Evolutionary conservation across 2,329 filamentous ascomycete genomes (phyloP).

Genomic region (Zymoseptoria pseudotritici): DNA sequence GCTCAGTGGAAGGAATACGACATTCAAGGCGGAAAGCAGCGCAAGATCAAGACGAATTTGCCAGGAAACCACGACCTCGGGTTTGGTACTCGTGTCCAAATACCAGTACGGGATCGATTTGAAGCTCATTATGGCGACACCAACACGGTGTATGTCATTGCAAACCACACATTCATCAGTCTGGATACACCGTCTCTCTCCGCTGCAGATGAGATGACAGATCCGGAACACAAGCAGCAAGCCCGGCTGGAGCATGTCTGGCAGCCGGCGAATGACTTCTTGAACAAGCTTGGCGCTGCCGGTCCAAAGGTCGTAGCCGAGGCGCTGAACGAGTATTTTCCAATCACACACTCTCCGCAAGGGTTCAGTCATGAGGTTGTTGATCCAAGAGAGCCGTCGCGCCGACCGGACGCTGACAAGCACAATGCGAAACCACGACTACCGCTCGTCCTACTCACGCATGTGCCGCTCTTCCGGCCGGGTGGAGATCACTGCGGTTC

Average conservation of each 20-base stretch:
- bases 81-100: slow-evolving; percentile 77
- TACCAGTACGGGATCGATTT: slow-evolving; percentile 74
- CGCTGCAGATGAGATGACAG: slow-evolving; percentile 54
- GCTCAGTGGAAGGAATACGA: slow-evolving; percentile 50
- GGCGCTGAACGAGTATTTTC: slow-evolving; percentile 45
- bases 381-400: slow-evolving; percentile 23
- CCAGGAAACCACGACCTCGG: slow-evolving; percentile 95
- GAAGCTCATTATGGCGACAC: slow-evolving; percentile 80
- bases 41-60: slow-evolving; percentile 73
- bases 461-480: slow-evolving; percentile 80
- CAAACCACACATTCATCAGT: slow-evolving; percentile 92
- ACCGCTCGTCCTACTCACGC: slow-evolving; percentile 81
- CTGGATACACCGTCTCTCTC: slow-evolving; percentile 84
- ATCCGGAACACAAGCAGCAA: slow-evolving; percentile 41
- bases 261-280: slow-evolving; percentile 66
- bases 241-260: slow-evolving; percentile 50
- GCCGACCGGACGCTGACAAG: slow-evolving; percentile 12
- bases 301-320: slow-evolving; percentile 63
- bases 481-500: slow-evolving; percentile 83
- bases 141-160: slow-evolving; percentile 86
- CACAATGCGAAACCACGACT: slow-evolving; percentile 46
- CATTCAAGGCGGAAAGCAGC: slow-evolving; percentile 57
- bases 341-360: slow-evolving; percentile 30
- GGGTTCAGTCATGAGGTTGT: slow-evolving; percentile 29
- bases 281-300: slow-evolving; percentile 56